phyloP scores from a whole-genome alignment of 2,329 filamentous ascomycete species.

The Pseudogymnoascus sp. region DNA sequence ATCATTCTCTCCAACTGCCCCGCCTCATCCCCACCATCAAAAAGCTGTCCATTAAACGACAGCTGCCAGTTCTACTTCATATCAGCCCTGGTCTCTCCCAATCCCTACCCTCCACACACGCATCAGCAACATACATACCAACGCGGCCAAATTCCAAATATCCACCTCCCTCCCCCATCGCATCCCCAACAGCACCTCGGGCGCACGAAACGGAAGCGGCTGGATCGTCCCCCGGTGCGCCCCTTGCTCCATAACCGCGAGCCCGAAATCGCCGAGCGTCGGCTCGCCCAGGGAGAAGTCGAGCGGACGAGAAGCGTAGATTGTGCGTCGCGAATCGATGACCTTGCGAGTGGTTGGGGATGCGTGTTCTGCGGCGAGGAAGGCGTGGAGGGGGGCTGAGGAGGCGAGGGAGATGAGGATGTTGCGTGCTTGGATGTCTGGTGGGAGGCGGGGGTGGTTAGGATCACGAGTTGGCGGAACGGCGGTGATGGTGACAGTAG shows the following conservation, averaged over 20 bases:
- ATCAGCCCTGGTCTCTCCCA: background rate
- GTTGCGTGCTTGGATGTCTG: slow-evolving; percentile 31
- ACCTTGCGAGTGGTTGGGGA: slow-evolving; percentile 27
- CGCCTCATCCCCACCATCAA: slow-evolving; percentile 23
- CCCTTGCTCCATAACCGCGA: background rate
- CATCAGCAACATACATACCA: slow-evolving; percentile 17
- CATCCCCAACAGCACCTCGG: slow-evolving; percentile 20
- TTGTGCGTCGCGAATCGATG: slow-evolving; percentile 21
- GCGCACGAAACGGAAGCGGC: slow-evolving; percentile 14
- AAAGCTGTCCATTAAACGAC: slow-evolving; percentile 10
- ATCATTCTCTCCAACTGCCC: slow-evolving; percentile 37
- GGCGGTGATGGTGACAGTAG: too few relatives aligned
- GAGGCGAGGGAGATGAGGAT: slow-evolving; percentile 22
- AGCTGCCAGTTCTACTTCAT: background rate
- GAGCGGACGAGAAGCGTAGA: slow-evolving; percentile 24
- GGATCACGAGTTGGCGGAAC: too few relatives aligned
- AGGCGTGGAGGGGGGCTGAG: background rate
- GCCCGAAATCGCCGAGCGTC: background rate
- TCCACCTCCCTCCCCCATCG: slow-evolving; percentile 22
- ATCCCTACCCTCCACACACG: background rate
- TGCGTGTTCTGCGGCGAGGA: slow-evolving; percentile 21
- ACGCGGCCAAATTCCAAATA: slow-evolving; percentile 24
- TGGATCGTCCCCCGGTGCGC: background rate
- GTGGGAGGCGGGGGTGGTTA: too few relatives aligned
- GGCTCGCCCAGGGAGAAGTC: slow-evolving; percentile 17